Conservation (phyloP, 2,329 filamentous ascomycete genomes). For the Volutella citrinella region DNA sequence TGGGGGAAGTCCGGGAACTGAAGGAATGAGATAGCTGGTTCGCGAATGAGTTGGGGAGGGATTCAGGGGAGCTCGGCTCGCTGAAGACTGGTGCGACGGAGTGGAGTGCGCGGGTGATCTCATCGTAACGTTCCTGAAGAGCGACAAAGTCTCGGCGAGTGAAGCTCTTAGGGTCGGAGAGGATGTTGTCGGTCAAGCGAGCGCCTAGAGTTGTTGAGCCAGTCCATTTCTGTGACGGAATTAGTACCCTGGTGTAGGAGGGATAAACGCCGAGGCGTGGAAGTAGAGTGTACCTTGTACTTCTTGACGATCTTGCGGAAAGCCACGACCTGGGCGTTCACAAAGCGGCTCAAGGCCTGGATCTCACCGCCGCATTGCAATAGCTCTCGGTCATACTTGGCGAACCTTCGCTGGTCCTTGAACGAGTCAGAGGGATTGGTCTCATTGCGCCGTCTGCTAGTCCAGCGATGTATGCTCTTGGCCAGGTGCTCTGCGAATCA, state of each 20-base stretch:
- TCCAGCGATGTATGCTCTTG: constrained; percentile 44
- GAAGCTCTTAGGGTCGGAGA: constrained; percentile 68
- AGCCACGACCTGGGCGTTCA: constrained; percentile 69
- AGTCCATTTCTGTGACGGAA: constrained; percentile 67
- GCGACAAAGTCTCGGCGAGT: constrained; percentile 61
- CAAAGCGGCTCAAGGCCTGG: constrained; percentile 67
- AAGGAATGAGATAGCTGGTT: constrained; percentile 12
- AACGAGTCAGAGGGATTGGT: constrained; percentile 32
- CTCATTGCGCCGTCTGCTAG: constrained; percentile 33
- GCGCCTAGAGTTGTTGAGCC: constrained; percentile 62
- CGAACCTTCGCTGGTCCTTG: constrained; percentile 50
- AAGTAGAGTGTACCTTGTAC: constrained; percentile 50
- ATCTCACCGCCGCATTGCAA: constrained; percentile 68
- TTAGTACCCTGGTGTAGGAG: constrained; percentile 2
- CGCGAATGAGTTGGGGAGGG: constrained; percentile 13
- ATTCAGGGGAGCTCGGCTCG: constrained; percentile 38
- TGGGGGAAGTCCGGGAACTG: constrained; percentile 2
- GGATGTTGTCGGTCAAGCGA: constrained; percentile 65
- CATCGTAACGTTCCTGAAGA: constrained; percentile 49
- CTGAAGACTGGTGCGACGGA: constrained; percentile 40
- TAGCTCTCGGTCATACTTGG: constrained; percentile 51
- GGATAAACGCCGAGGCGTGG: neutral
- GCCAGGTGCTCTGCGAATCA: constrained; percentile 54
- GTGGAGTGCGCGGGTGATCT: constrained; percentile 46
- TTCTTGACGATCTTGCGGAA: constrained; percentile 86